These are phyloP conservation scores for Fusarium liriodendri DNA, from an alignment of 2,329 filamentous ascomycete genomes.

Conservation along the genomic window DNA sequence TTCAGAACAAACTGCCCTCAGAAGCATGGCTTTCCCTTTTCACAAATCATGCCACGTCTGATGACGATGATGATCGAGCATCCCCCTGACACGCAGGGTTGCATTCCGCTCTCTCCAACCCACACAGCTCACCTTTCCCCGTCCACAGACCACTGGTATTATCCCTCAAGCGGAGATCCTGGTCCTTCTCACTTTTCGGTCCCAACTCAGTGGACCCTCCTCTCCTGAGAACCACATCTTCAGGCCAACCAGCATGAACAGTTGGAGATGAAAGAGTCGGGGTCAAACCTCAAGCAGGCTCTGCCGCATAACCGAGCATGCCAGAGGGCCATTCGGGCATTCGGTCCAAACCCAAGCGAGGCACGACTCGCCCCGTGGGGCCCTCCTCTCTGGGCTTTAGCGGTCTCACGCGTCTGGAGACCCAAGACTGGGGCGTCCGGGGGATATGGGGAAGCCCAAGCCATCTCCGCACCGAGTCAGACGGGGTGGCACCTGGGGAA, in stretches of 20 bases:
- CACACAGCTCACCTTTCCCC: not conserved
- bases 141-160: not conserved
- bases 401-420: not conserved
- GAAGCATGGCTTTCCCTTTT: not conserved
- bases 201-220: not conserved
- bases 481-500: not conserved
- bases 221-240: not conserved
- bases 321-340: constrained; percentile 8
- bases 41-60: constrained; percentile 2
- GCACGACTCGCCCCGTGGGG: not conserved
- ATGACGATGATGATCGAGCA: constrained; percentile 7
- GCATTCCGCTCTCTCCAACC: not conserved
- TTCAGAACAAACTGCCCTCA: not conserved
- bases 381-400: not conserved
- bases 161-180: constrained; percentile 8
- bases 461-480: constrained; percentile 6
- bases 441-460: constrained; percentile 5
- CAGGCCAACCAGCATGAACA: constrained; percentile 14
- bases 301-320: constrained; percentile 18
- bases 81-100: not conserved
- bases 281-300: not conserved
- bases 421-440: not conserved
- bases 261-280: constrained; percentile 8
- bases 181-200: not conserved
- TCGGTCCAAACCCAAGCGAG: constrained; percentile 21